phyloP scores from a whole-genome alignment of 345 rosid species.

The Pistacia integerrima region DNA sequence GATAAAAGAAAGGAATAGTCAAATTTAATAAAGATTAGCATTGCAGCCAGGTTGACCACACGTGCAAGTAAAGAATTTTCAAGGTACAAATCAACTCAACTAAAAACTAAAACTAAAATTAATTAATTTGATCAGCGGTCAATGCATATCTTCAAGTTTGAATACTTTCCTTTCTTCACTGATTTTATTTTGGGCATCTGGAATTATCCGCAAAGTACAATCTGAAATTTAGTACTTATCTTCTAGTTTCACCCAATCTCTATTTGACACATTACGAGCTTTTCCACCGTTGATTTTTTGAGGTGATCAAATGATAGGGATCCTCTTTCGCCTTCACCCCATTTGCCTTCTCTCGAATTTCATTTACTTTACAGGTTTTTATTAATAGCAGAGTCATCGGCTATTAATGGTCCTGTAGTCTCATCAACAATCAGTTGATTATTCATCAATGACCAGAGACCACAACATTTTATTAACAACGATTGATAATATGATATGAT shows the following conservation, averaged over 20 bases:
- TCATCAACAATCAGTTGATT: background rate
- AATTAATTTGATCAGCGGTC: background rate
- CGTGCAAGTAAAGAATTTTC: slow-evolving; percentile 34
- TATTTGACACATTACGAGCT: background rate
- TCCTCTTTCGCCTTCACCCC: too few species aligned
- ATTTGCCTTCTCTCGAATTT: too few species aligned
- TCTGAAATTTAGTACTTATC: slow-evolving; percentile 4
- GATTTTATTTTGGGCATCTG: background rate
- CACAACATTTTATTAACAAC: too few species aligned
- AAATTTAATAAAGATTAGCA: background rate
- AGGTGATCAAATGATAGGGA: background rate
- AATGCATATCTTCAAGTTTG: slow-evolving; percentile 22
- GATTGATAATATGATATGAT: background rate
- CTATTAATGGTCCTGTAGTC: too few species aligned
- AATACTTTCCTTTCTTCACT: background rate
- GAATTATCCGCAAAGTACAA: slow-evolving; percentile 5
- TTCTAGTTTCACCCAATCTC: background rate
- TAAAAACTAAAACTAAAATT: too few species aligned
- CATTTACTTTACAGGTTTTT: too few species aligned
- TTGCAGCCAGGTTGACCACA: slow-evolving; percentile 26
- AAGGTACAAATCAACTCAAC: background rate
- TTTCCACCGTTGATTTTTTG: background rate
- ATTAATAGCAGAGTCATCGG: too few species aligned
- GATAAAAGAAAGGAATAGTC: background rate
- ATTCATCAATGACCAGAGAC: background rate